phyloP scores from a whole-genome alignment of 2,329 filamentous ascomycete species.

The Canariomyces notabilis region DNA sequence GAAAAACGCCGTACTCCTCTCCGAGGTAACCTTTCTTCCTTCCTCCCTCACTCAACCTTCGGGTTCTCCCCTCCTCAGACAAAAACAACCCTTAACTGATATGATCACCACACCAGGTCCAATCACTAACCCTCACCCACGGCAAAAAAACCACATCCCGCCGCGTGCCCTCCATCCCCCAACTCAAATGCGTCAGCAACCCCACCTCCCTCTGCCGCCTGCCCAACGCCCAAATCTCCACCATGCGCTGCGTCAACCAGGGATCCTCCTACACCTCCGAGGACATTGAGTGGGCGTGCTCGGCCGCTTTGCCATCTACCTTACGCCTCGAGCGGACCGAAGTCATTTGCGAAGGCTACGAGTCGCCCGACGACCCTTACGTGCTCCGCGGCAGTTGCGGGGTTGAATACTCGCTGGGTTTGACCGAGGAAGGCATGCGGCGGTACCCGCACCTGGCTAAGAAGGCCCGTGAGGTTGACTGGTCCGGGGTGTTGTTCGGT shows the following conservation, averaged over 20 bases:
- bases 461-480: conserved; percentile 29
- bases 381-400: conserved; percentile 90
- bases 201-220: conserved; percentile 59
- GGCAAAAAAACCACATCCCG: conserved; percentile 65
- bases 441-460: conserved; percentile 55
- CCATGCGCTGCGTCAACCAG: conserved; percentile 85
- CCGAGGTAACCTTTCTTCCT: conserved; percentile 44
- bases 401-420: conserved; percentile 76
- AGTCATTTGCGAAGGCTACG: conserved; percentile 88
- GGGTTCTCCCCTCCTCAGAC: background rate
- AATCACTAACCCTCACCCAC: conserved; percentile 71
- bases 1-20: conserved; percentile 52
- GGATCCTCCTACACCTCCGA: conserved; percentile 73
- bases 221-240: conserved; percentile 60
- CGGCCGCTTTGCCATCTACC: conserved; percentile 53
- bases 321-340: conserved; percentile 77
- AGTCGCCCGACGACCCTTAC: conserved; percentile 68
- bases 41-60: background rate
- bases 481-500: conserved; percentile 50
- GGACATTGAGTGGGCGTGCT: conserved; percentile 89
- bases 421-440: conserved; percentile 72
- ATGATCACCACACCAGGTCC: conserved; percentile 48
- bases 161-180: conserved; percentile 69
- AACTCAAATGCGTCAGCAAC: conserved; percentile 74
- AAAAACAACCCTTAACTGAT: background rate